Base-by-base conservation (phyloP, 129 eudicot genomes). In the Arctium lappa region DNA sequence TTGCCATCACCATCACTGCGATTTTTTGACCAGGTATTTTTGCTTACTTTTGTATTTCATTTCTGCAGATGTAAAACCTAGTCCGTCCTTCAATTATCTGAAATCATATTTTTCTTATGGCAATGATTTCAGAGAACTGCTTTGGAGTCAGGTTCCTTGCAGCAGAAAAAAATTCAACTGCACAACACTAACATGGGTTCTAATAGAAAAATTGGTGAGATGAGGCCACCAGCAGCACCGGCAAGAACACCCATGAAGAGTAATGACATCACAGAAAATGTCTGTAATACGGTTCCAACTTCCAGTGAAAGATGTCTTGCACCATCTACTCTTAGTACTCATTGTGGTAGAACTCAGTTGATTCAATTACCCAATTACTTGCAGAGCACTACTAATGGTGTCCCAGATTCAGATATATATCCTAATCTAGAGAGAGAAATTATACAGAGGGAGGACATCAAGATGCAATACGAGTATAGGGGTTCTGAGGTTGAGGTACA, bases 1-100 rank as follows among this genome's bases (percentile, higher is more conserved):
- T 85, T 89, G 94, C 99, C 99, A 1, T 96, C 99, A 29, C 97
- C 99, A 37, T 93, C 99, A 12, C 78, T 96, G 68, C 87, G 95
- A 53, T 93, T 90, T 79, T 96, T 96, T 81, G 87, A 91, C 79
- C 89, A 88, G 97, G 99, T 95, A 88, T 36, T 13, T 22, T 75
- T 77, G 44, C 1, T 33, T 84, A 30, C 27, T 38, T 22, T 72
- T 32, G 15, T 31, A 42, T 76, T 56, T 76, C 13, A 18, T 86
- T 82, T 91, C 85, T 40, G 66, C 90, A 80, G 85, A 83, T 90
- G 89, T 92, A 79, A 50, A 9, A 39, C 38, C 33, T 44, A 0
- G 38, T 38, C 53, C 62, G 13, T 79, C 8, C 70, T 74, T 29
- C 30, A 27, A n/a, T 29, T 75, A 65, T 80, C 74, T 69, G 6